Base-by-base conservation (phyloP, 2,329 filamentous ascomycete genomes). In the Fusarium proliferatum region DNA sequence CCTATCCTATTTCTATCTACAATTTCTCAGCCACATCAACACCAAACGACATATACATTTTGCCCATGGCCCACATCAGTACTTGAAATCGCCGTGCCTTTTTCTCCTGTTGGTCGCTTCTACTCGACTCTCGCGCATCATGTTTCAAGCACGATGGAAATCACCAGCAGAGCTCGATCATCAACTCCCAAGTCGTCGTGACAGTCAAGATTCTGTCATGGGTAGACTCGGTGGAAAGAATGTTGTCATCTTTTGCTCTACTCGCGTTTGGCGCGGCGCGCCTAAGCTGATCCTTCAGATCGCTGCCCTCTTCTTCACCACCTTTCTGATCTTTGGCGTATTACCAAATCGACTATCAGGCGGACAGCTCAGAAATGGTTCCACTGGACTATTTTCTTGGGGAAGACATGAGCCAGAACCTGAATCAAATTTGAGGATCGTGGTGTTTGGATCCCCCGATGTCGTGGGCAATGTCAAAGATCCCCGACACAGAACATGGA, bases 401-500 rank as follows among this genome's bases (percentile, higher is more conserved):
- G 48, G 45, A 17, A 53, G 33, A 21, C 57, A 69, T n/a, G 68
- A 74, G 39, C 64, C 66, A 12, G 34, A 68, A n/a, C 77, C 69
- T 8, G 81, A 81, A 11, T 81, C 55, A 34, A 66, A 84, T 5
- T 65, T 88, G 67, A 84, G 87, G 60, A 81, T 89, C 12, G 86
- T 89, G 13, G 85, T 87, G 10, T 89, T 89, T 74, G 87, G 87
- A 15, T 82, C 82, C 6, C 82, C 82, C 9, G 86, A 87, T 64
- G 79, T 86, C n/a, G 83, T 84, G 46, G 84, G 84, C 17, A 86
- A 85, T 41, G 80, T 83, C 13, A 70, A 75, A 39, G 74, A 81
- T 26, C 72, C 75, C 36, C 67, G 64, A 56, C 72, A 67, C 41
- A 80, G 72, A 30, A 77, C 83, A 9, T 89, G 87, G 87, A 86